A percentile compares a stretch with the other conserved stretches of the same genome.
Evolutionary conservation across 73 alveolate genomes (phyloP).

Genomic region (Blepharisma stoltei): DNA sequence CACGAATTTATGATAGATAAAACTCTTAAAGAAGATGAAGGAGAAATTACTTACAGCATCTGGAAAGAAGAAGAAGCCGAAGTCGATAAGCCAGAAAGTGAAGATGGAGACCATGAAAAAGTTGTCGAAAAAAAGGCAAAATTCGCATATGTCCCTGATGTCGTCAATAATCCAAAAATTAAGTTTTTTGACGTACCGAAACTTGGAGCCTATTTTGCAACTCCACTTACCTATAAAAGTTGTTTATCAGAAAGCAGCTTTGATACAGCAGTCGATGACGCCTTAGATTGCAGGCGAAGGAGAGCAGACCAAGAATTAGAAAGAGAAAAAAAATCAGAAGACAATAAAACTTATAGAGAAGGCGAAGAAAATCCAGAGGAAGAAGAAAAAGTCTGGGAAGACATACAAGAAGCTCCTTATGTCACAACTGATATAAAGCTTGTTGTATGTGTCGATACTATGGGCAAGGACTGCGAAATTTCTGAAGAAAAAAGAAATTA

Average conservation of each 20-base stretch:
- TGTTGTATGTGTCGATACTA: conserved; percentile 84
- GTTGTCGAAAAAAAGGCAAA: conserved; percentile 38
- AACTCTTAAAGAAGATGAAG: conserved; percentile 26
- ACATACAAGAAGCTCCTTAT: conserved; percentile 69
- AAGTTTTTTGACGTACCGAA: conserved; percentile 81
- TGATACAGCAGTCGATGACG: conserved; percentile 78
- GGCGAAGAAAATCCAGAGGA: conserved; percentile 69
- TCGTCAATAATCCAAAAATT: conserved; percentile 78
- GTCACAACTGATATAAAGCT: conserved; percentile 57
- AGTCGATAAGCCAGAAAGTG: conserved; percentile 42
- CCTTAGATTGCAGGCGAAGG: conserved; percentile 59
- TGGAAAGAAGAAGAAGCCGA: conserved; percentile 38
- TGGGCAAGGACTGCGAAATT: conserved; percentile 85
- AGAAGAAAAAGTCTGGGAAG: conserved; percentile 72
- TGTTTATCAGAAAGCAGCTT: conserved; percentile 73
- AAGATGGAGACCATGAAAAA: neutral
- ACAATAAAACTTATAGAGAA: conserved; percentile 48
- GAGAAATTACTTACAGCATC: conserved; percentile 29
- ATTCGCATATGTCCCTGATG: conserved; percentile 70
- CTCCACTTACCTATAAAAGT: conserved; percentile 72
- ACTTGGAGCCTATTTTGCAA: conserved; percentile 85
- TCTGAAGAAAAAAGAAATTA: conserved; percentile 64
- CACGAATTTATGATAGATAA: conserved; percentile 44
- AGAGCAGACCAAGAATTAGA: conserved; percentile 77
- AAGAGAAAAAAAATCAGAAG: conserved; percentile 50